phyloP scores from a whole-genome alignment of 495 filamentous ascomycete species.

The Amphirosellinia nigrospora region DNA sequence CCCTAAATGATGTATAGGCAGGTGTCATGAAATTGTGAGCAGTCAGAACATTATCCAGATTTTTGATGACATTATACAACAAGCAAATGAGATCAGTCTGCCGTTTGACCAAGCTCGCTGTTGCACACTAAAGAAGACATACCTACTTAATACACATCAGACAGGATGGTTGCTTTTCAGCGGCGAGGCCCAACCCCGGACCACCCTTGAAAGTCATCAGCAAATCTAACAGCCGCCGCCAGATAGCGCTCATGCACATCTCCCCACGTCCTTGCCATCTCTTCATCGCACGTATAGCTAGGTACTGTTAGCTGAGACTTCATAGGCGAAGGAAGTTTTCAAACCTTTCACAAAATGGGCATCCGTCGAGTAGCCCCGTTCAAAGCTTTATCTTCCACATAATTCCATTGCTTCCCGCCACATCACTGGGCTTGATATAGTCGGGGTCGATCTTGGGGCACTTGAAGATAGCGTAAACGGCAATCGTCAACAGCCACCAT shows the following conservation, averaged over 20 bases:
- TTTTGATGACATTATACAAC: background rate
- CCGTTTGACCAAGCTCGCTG: background rate
- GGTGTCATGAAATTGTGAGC: background rate
- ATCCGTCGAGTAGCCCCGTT: slow-evolving; percentile 70
- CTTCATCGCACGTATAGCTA: slow-evolving; percentile 73
- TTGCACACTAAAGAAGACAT: background rate
- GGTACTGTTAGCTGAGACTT: slow-evolving; percentile 26
- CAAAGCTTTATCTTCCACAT: slow-evolving; percentile 71
- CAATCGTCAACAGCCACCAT: slow-evolving; percentile 86
- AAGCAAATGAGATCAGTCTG: background rate
- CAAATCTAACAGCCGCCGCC: slow-evolving; percentile 79
- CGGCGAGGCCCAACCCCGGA: background rate
- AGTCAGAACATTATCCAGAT: background rate
- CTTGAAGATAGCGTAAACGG: slow-evolving; percentile 76
- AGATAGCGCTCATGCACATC: slow-evolving; percentile 79
- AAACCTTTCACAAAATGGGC: slow-evolving; percentile 80
- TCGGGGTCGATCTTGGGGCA: slow-evolving; percentile 73
- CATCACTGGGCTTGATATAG: slow-evolving; percentile 63
- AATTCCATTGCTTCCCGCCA: slow-evolving; percentile 75
- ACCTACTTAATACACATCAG: slow-evolving; percentile 1
- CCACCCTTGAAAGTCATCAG: slow-evolving; percentile 81
- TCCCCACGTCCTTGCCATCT: slow-evolving; percentile 80
- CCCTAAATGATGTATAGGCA: background rate
- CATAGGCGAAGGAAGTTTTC: slow-evolving; percentile 3
- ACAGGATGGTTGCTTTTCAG: background rate